Base-by-base conservation (phyloP, 768 basidiomycete species). In the Podaxis sp. region DNA sequence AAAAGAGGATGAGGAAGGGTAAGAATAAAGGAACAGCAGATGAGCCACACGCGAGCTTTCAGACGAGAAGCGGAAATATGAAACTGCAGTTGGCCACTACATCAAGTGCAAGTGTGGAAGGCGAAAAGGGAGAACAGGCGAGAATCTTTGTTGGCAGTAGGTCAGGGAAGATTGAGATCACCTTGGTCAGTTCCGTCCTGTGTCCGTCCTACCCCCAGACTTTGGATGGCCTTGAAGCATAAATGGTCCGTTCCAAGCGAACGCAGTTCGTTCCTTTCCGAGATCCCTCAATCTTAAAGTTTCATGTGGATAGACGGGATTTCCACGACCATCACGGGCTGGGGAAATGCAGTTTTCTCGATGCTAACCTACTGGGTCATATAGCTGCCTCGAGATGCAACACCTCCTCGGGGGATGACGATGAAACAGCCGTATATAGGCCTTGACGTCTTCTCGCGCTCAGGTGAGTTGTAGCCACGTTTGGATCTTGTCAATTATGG, bases 31-130 rank as follows among this genome's bases (percentile, higher is more conserved):
- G 71, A 11, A 69, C 67, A 38, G 63, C 67, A 23, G 57, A 44
- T 27, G 21, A 21, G 13, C 71, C 74, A 5, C 71, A 78, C 63
- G 77, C 76, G 10, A 78, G 76, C 46, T 78, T 81, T 65, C 76
- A 70, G 16, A 74, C 80, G 53, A 76, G 75, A 38, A 72, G 74
- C 42, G 80, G 76, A 5, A 62, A 68, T 23, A 77, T 80, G 52
- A 68, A 68, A 5, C 54, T 82, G 36, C 69, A 75, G 37, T 64
- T 78, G 11, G 77, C 69, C 9, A 77, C 78, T 14, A 73, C 71
- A 4, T 28, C 38, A 38, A 38, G 28, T 28, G 77, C 78, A 25
- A 68, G 70, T 51, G 72, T 71, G 21, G 63, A 55, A 14, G 66
- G 65, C 18, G 63, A 64, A 5, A 65, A 69, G 5, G 76, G 73